phyloP scores from a whole-genome alignment of 2,329 filamentous ascomycete species.

The Domatiomyces globalis region DNA sequence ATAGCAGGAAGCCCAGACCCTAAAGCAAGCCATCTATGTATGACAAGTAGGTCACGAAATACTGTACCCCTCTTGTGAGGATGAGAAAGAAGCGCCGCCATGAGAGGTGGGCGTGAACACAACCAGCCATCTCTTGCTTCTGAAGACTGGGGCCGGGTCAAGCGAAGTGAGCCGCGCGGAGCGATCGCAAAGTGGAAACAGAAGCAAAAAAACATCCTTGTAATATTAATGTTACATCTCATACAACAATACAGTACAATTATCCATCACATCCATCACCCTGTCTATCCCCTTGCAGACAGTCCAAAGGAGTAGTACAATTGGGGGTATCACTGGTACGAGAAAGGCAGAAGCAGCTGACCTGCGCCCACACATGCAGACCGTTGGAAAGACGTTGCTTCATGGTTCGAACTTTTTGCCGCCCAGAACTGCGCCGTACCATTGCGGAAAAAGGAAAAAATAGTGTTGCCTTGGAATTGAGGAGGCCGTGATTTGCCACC shows the following conservation, averaged over 20 bases:
- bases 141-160: neutral
- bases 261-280: neutral
- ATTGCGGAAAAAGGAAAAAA: neutral
- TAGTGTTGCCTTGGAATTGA: neutral
- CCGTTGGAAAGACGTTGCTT: neutral
- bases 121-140: neutral
- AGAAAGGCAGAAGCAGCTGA: neutral
- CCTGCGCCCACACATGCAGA: neutral
- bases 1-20: neutral
- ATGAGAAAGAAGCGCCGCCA: neutral
- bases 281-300: neutral
- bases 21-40: neutral
- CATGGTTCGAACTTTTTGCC: neutral
- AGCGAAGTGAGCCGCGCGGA: neutral
- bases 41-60: neutral
- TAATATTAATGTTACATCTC: neutral
- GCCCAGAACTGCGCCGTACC: neutral
- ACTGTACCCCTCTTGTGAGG: neutral
- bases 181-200: neutral
- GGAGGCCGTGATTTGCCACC: neutral
- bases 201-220: neutral
- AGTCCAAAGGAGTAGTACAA: neutral
- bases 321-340: neutral
- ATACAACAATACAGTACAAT: neutral
- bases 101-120: neutral